Evolutionary conservation across 169 alveolate species (phyloP), one percentile per base, ranked within the genome.

Genomic region (Babesia ovata): DNA sequence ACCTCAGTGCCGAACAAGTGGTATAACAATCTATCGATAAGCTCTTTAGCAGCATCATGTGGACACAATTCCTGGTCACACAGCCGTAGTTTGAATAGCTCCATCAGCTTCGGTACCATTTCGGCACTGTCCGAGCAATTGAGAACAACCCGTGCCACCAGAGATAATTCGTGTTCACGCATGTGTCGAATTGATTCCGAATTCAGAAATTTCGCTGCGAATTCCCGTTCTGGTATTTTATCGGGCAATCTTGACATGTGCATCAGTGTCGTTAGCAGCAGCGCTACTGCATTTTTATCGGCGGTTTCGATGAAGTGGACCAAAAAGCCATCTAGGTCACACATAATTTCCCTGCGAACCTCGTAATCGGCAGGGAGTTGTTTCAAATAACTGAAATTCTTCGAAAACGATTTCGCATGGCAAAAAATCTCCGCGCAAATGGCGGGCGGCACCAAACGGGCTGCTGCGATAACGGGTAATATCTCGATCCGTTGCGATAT

Each of bases 391-490:
- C n/a, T 45, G 26, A 67, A 19, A 6, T 9, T 16, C 56, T 22
- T 17, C 10, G 63, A 54, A 2, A 9, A 10, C 6, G 29, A 50
- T 21, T 17, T 17, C 13, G 28, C 17, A 21, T 17, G 10, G 39
- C 26, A 39, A 22, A 29, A 67, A 0, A 17, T 8, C 52, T 67
- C 76, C n/a, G 39, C 7, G 22, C 59, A 29, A 12, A 67, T 36
- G 36, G 13, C 17, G 28, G 66, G 76, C 0, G 76, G n/a, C 13
- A 67, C 76, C 19, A 63, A 56, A 3, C 57, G 26, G 63, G 54
- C 17, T 1, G 53, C 21, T 4, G 76, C 76, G 63, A 67, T 44
- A 8, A 67, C 21, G 26, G 76, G 76, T 14, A 67, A 46, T 2
- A 67, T 54, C 17, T 67, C 76, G 17, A n/a, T n/a, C 17, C 26